Evolutionary conservation across 164 flowering plant genomes (phyloP).

Genomic region (Malania oleifera): DNA sequence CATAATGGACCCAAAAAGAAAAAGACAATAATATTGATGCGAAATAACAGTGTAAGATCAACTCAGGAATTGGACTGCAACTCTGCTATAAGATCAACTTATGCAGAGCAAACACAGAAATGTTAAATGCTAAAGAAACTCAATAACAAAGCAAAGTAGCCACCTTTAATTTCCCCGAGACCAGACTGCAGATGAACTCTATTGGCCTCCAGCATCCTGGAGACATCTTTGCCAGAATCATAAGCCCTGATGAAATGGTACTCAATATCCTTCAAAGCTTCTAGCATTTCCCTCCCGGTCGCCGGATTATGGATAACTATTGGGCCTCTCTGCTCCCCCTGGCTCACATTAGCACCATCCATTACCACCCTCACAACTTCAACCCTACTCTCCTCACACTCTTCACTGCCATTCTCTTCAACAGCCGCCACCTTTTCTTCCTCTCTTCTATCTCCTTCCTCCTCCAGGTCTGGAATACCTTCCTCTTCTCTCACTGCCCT

Average conservation of each 20-base stretch:
- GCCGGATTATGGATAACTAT: constrained; percentile 56
- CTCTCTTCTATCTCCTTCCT: constrained; percentile 34
- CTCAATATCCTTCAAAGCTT: constrained; percentile 77
- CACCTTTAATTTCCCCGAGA: constrained; percentile 89
- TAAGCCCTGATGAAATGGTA: constrained; percentile 74
- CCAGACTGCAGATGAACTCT: constrained; percentile 61
- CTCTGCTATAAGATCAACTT: background rate
- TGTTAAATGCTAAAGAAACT: background rate
- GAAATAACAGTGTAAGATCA: background rate
- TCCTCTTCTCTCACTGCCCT: constrained; percentile 78
- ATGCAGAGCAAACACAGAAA: background rate
- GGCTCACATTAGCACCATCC: constrained; percentile 23
- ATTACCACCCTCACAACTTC: constrained; percentile 24
- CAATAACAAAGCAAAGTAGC: background rate
- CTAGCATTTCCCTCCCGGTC: constrained; percentile 75
- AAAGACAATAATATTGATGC: background rate
- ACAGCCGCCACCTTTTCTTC: constrained; percentile 22
- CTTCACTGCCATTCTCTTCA: constrained; percentile 21
- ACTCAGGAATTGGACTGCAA: background rate
- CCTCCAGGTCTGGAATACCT: constrained; percentile 71
- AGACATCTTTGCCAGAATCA: constrained; percentile 82
- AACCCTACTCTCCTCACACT: constrained; percentile 15
- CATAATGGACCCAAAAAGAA: background rate
- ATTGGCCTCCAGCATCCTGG: constrained; percentile 83
- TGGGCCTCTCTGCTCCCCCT: constrained; percentile 46